A percentile compares a stretch with the other conserved stretches of the same genome.
These are phyloP conservation scores for Talaromyces islandicus DNA, from an alignment of 2,329 filamentous ascomycete genomes.

Conservation along the genomic window DNA sequence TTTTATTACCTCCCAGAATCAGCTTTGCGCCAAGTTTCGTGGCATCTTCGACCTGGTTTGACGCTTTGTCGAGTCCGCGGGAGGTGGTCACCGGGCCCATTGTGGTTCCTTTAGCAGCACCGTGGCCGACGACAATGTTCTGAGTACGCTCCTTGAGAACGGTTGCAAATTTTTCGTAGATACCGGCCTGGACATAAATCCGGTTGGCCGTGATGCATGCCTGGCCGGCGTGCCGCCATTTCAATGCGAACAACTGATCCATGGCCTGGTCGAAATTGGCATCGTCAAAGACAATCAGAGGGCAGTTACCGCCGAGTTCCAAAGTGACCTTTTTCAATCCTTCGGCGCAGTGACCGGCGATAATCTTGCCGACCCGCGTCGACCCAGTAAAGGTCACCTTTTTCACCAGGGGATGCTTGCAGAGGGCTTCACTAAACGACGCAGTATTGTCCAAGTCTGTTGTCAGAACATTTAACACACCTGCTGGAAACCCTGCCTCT, in stretches of 20 bases:
- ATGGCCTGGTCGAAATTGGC: conserved; percentile 31
- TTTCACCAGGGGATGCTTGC: conserved; percentile 23
- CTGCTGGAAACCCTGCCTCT: conserved; percentile 29
- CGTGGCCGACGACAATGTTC: conserved; percentile 55
- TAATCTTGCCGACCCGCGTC: conserved; percentile 27
- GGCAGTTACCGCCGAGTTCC: conserved; percentile 41
- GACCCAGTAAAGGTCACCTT: conserved; percentile 32
- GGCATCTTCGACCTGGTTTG: conserved; percentile 59
- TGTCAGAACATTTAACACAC: conserved; percentile 29
- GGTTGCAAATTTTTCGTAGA: conserved; percentile 49
- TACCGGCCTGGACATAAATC: conserved; percentile 37
- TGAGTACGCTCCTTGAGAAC: conserved; percentile 49
- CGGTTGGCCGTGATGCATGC: conserved; percentile 43
- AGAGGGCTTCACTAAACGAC: conserved; percentile 24
- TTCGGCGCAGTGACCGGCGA: conserved; percentile 26
- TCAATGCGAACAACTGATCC: conserved; percentile 23
- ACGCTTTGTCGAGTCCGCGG: conserved; percentile 50
- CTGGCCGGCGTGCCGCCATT: conserved; percentile 32
- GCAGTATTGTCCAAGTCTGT: conserved; percentile 26
- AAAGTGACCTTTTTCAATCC: conserved; percentile 39
- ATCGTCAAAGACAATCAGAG: conserved; percentile 38
- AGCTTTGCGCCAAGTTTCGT: conserved; percentile 56
- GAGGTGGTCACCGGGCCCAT: conserved; percentile 57
- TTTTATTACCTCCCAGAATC: conserved; percentile 52
- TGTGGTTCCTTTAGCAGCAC: conserved; percentile 48